A percentile compares a stretch with the other conserved stretches of the same genome.
Conservation (phyloP, 345 rosid genomes). For the Reutealis trisperma region DNA sequence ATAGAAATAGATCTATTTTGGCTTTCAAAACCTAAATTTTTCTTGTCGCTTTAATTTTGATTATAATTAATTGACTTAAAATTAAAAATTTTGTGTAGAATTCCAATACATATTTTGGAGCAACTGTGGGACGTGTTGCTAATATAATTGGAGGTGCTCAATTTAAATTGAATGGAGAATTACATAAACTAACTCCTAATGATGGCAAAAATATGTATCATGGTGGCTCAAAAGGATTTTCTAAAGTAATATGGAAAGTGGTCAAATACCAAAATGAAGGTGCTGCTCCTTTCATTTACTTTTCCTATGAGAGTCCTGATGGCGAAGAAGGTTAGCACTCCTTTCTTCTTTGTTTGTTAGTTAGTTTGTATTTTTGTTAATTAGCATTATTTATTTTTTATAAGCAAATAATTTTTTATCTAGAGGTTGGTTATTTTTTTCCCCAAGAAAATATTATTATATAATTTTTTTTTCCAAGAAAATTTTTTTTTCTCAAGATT, state of each 20-base stretch:
- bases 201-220: constrained; percentile 81
- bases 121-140: constrained; percentile 80
- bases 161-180: constrained; percentile 58
- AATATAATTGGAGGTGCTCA: constrained; percentile 70
- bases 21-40: too few species aligned
- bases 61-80: not conserved
- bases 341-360: too few species aligned
- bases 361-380: too few species aligned
- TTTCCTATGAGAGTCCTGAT: constrained; percentile 60
- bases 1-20: too few species aligned
- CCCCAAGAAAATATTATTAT: too few species aligned
- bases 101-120: constrained; percentile 58
- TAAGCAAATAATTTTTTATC: too few species aligned
- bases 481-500: too few species aligned
- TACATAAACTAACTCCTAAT: constrained; percentile 57
- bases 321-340: constrained; percentile 77
- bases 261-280: constrained; percentile 41
- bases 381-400: too few species aligned
- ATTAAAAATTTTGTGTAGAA: constrained; percentile 38
- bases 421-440: too few species aligned
- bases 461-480: too few species aligned
- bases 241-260: constrained; percentile 74
- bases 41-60: too few species aligned
- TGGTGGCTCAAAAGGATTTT: constrained; percentile 75
- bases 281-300: constrained; percentile 50